Evolutionary conservation across 2,329 filamentous ascomycete genomes (phyloP).

Genomic region (Fusarium sp.): DNA sequence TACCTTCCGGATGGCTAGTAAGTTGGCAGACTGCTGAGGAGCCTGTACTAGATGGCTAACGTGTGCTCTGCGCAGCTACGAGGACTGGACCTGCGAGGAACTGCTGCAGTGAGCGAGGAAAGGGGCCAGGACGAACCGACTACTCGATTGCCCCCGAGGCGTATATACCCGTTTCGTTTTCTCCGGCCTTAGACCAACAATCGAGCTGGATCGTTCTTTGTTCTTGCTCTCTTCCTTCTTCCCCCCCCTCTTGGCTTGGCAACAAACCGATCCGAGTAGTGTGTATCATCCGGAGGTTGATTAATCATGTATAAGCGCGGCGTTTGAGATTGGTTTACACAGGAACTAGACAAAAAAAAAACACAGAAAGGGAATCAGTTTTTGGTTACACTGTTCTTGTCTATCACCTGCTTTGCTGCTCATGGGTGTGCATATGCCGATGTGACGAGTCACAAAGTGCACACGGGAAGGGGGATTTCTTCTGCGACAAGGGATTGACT

Average conservation of each 20-base stretch:
- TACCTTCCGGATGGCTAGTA: conserved; percentile 98
- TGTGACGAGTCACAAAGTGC: conserved; percentile 8
- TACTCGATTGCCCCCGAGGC: conserved; percentile 37
- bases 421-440: conserved; percentile 19
- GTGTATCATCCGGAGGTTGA: conserved; percentile 36
- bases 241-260: conserved; percentile 24
- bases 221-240: conserved; percentile 11
- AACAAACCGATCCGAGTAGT: conserved; percentile 17
- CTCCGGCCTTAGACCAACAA: conserved; percentile 38
- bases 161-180: conserved; percentile 44
- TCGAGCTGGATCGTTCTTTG: conserved; percentile 36
- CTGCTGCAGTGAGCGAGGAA: conserved; percentile 70
- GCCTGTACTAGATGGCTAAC: conserved; percentile 22
- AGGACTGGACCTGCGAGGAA: conserved; percentile 99
- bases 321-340: conserved; percentile 49
- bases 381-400: conserved; percentile 35
- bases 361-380: conserved; percentile 36
- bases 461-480: conserved; percentile 1
- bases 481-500: conserved; percentile 6
- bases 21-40: conserved; percentile 53
- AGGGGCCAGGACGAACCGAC: conserved; percentile 23
- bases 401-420: conserved; percentile 8
- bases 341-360: conserved; percentile 48
- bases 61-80: conserved; percentile 74
- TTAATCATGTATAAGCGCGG: conserved; percentile 53